Base-by-base conservation (phyloP, 2,329 filamentous ascomycete species). In the Hypoxylon sp. region DNA sequence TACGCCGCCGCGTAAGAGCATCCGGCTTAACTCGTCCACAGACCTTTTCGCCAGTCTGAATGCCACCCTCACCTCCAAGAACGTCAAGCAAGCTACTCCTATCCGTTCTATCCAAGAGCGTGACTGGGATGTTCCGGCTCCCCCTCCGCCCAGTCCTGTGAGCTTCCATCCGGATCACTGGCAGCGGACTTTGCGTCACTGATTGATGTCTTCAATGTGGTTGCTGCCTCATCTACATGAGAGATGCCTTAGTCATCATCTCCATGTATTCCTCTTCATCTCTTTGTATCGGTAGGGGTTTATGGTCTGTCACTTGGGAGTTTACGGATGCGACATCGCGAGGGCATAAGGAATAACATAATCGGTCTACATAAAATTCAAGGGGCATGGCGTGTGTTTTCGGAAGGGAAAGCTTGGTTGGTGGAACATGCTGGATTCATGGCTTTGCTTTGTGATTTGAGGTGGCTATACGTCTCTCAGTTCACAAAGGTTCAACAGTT, bases 101-200 rank as follows among this genome's bases (percentile, higher is more conserved):
- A 80, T 83, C 68, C 85, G 83, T 71, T 80, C 81, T 70, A 87
- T 88, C 73, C 82, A 82, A 69, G 85, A 88, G 73, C 81, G 86
- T 65, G 88, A 90, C 78, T 91, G 89, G 80, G 83, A 84, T 32
- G 88, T 90, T 19, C 89, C 89, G n/a, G 88, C 88, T 13, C 87
- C 89, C 44, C 89, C 89, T 11, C 89, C 89, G 19, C 88, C 89
- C 11, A 89, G 86, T 72, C 89, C 89, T 6, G 86, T 91, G 75
- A 87, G 86, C 79, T 90, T 89, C 75, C 84, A 86, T 31, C 78
- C 80, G 24, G 87, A 89, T 63, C 83, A 86, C 76, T 89, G 87
- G 86, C 81, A 84, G 58, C 77, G 79, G 37, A 75, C 76, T 21
- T 61, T 78, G 48, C 78, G 75, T 68, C 77, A 75, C 67, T 81